Base-by-base conservation (phyloP, 768 basidiomycete genomes). In the Mycena polygramma region DNA sequence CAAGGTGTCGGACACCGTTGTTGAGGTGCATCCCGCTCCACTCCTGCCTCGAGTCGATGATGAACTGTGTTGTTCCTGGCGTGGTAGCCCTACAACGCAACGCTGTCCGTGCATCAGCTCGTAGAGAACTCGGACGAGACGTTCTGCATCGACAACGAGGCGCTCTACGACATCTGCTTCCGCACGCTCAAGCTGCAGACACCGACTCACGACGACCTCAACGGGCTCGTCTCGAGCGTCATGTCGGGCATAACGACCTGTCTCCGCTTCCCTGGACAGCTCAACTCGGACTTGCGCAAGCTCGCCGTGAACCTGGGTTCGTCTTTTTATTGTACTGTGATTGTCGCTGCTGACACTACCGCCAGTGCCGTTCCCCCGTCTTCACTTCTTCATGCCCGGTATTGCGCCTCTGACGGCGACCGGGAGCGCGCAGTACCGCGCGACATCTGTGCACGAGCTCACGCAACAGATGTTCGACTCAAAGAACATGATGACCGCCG, bases 401-500 rank as follows among this genome's bases (percentile, higher is more conserved):
- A 96, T 92, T 73, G 97, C 97, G 67, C 97, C 97, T 39, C 85
- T 99, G 69, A 97, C 96, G 59, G 94, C 98, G 39, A 93, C 95
- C 43, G 96, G 96, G 61, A 95, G 94, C 81, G 94, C 94, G 77
- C 94, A 96, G 78, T 99, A 96, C 88, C 94, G 98, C 71, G 94
- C 95, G 53, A 94, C 98, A 77, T 94, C 94, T 58, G 97, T 99
- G 41, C 96, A 98, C 45, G 98, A 99, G 82, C 89, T 99, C 71
- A 98, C 97, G 14, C 93, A 95, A 79, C 98, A 99, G 79, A 98
- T 99, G 97, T 99, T 99, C 81, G 97, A 98, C 76, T 94, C 95
- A 54, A 98, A 98, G 90, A 98, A 98, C 92, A 97, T 97, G 95
- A 97, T 98, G 96, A 95, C 97, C 76, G 98, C 98, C 24, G 94